Conservation (phyloP, 1,139 yeast genomes). For the Debaryomycetaceae sp. region DNA sequence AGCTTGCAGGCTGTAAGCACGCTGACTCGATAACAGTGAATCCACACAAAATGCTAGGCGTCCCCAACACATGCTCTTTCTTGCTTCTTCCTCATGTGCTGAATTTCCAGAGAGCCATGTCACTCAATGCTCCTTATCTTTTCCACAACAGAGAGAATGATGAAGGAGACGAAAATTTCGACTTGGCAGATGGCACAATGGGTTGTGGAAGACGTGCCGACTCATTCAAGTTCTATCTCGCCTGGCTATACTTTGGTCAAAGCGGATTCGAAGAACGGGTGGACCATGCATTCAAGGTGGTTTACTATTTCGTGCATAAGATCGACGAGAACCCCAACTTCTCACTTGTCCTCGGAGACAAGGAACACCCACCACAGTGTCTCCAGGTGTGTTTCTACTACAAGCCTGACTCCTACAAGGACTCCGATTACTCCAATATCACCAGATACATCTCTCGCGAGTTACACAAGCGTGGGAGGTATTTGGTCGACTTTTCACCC, state of each 20-base stretch:
- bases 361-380: conserved; percentile 64
- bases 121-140: conserved; percentile 75
- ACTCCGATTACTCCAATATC: conserved; percentile 46
- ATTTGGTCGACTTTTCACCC: conserved; percentile 81
- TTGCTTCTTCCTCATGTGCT: conserved; percentile 66
- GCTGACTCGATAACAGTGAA: conserved; percentile 82
- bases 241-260: conserved; percentile 79
- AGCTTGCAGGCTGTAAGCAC: conserved; percentile 55
- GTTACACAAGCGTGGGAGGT: conserved; percentile 60
- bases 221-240: conserved; percentile 71
- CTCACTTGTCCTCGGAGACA: conserved; percentile 41
- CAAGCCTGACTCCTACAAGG: conserved; percentile 38
- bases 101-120: conserved; percentile 67
- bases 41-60: conserved; percentile 91
- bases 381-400: conserved; percentile 83
- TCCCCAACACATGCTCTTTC: conserved; percentile 83
- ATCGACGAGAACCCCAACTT: conserved; percentile 40
- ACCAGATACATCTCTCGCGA: conserved; percentile 64
- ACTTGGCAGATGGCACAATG: conserved; percentile 88
- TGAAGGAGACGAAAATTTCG: conserved; percentile 52
- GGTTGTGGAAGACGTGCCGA: conserved; percentile 90
- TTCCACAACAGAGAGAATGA: conserved; percentile 59
- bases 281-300: conserved; percentile 68
- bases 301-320: conserved; percentile 53
- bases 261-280: conserved; percentile 54